A percentile compares a stretch with the other conserved stretches of the same genome.
Evolutionary conservation across 2,329 filamentous ascomycete species (phyloP).

Genomic region (Hypoxylon sp.): DNA sequence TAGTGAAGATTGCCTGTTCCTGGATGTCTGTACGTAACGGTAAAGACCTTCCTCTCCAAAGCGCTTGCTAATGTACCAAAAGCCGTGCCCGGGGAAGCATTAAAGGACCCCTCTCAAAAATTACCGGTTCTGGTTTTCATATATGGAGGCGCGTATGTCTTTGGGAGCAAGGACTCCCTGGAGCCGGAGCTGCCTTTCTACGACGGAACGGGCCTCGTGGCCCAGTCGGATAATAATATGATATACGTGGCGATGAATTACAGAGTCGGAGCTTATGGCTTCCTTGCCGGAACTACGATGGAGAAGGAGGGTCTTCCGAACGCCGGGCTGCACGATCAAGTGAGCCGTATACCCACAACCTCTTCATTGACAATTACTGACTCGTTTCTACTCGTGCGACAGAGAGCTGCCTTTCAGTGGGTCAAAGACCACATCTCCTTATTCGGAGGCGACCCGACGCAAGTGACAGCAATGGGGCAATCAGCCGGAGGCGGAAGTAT

Average conservation of each 20-base stretch:
- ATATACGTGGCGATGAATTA: slow-evolving; percentile 18
- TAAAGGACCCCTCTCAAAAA: slow-evolving; percentile 6
- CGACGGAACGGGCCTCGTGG: slow-evolving; percentile 11
- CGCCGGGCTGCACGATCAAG: slow-evolving; percentile 11
- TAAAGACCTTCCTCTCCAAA: neutral
- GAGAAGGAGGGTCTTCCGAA: slow-evolving; percentile 11
- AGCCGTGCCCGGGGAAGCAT: slow-evolving; percentile 6
- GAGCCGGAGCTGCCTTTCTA: slow-evolving; percentile 13
- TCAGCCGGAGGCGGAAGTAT: slow-evolving; percentile 16
- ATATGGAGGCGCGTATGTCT: slow-evolving; percentile 14
- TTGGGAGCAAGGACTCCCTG: slow-evolving; percentile 11
- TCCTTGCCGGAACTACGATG: slow-evolving; percentile 17
- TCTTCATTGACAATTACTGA: neutral
- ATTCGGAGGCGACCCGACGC: slow-evolving; percentile 6
- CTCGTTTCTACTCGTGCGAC: neutral
- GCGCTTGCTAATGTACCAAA: neutral
- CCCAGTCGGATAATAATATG: slow-evolving; percentile 13
- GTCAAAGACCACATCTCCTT: slow-evolving; percentile 5
- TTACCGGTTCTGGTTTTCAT: slow-evolving; percentile 6
- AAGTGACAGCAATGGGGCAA: slow-evolving; percentile 9
- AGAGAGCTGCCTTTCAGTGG: slow-evolving; percentile 12
- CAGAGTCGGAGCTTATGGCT: slow-evolving; percentile 14
- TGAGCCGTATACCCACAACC: neutral
- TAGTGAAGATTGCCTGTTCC: slow-evolving; percentile 21
- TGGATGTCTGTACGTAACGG: slow-evolving; percentile 14